Evolutionary conservation across 2,329 filamentous ascomycete species (phyloP).

Genomic region (Talaromyces sp.): DNA sequence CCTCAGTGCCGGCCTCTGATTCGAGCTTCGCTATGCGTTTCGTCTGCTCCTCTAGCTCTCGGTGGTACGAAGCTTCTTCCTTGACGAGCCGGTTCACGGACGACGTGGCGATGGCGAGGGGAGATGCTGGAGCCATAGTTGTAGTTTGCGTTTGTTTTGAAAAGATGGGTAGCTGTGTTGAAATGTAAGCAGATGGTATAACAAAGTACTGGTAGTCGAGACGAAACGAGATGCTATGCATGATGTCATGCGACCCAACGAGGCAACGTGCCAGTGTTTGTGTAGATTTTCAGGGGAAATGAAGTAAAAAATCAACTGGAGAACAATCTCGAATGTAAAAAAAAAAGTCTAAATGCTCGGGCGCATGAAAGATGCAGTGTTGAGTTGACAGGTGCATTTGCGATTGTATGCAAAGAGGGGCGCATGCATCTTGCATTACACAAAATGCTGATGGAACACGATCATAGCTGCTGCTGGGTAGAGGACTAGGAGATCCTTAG

Average conservation of each 20-base stretch:
- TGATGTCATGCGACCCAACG: neutral
- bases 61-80: constrained; percentile 86
- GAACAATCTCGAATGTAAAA: too few species aligned
- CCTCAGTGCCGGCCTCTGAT: constrained; percentile 48
- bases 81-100: constrained; percentile 81
- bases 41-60: constrained; percentile 73
- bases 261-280: neutral
- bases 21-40: constrained; percentile 55
- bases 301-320: neutral
- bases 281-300: neutral
- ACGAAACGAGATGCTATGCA: neutral
- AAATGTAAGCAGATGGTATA: neutral
- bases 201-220: neutral
- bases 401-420: neutral
- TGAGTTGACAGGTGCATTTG: neutral
- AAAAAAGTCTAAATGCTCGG: neutral
- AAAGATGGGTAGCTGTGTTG: neutral
- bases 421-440: neutral
- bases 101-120: constrained; percentile 72
- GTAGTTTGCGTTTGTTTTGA: neutral
- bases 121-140: constrained; percentile 69
- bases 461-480: neutral
- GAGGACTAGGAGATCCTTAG: neutral
- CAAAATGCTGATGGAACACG: neutral
- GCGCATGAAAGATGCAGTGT: neutral